Conservation (phyloP, 257 asterid species). For the Solanum bulbocastanum region DNA sequence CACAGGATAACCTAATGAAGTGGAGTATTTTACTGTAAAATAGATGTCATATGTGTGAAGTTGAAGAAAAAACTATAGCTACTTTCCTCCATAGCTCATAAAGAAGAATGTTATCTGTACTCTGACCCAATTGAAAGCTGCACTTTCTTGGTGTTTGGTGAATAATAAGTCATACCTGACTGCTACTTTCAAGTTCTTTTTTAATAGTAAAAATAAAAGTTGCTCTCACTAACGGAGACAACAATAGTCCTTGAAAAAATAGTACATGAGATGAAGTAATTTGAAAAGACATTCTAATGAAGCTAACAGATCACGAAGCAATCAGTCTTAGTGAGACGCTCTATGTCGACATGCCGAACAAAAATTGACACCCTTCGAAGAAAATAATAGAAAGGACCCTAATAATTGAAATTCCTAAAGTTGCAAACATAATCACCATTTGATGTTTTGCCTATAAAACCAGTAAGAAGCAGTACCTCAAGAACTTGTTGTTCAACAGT, state of each 20-base stretch:
- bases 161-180: not conserved
- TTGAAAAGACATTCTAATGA: not conserved
- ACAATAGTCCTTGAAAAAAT: not conserved
- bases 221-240: not conserved
- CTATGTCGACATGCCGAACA: not conserved
- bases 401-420: not conserved
- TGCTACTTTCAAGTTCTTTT: not conserved
- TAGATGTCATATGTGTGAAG: not conserved
- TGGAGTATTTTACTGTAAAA: not conserved
- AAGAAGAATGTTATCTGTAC: not conserved
- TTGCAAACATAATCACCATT: not conserved
- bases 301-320: not conserved
- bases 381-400: not conserved
- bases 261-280: not conserved
- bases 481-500: slow-evolving; percentile 98
- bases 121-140: not conserved
- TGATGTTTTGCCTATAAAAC: not conserved
- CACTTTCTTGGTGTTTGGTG: not conserved
- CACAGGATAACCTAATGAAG: not conserved
- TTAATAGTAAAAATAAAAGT: not conserved
- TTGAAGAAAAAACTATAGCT: not conserved
- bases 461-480: slow-evolving; percentile 41
- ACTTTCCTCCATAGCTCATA: not conserved
- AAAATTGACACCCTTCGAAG: not conserved
- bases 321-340: not conserved